These are phyloP conservation scores for Skeletonema menzelii DNA, from an alignment of 108 stramenopile genomes.

Conservation along the genomic window DNA sequence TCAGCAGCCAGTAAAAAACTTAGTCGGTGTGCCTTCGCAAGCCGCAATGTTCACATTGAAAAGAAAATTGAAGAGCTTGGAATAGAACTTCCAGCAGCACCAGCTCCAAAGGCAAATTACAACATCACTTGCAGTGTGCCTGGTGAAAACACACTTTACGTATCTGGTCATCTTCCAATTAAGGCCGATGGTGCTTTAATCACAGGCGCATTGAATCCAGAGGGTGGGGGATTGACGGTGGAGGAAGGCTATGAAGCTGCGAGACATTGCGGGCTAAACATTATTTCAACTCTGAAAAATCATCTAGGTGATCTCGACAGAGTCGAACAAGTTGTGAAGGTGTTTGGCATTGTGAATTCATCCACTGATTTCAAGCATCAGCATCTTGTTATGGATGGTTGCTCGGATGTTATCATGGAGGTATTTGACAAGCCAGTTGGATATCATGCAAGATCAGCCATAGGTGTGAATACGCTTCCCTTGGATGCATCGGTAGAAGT, in stretches of 20 bases:
- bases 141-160: constrained; percentile 69
- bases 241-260: constrained; percentile 92
- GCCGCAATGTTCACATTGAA: constrained; percentile 65
- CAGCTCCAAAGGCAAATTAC: constrained; percentile 88
- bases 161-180: constrained; percentile 87
- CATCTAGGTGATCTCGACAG: constrained; percentile 85
- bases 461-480: constrained; percentile 81
- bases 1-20: not conserved
- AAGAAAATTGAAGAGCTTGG: constrained; percentile 69
- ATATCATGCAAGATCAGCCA: constrained; percentile 85
- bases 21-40: not conserved
- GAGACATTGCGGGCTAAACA: constrained; percentile 78
- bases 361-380: constrained; percentile 79
- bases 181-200: constrained; percentile 72
- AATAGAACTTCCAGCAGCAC: constrained; percentile 74
- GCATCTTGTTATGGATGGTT: constrained; percentile 87
- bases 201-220: constrained; percentile 78
- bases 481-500: constrained; percentile 83
- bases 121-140: constrained; percentile 63
- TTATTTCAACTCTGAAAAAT: constrained; percentile 79
- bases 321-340: constrained; percentile 81
- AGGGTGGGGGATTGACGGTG: constrained; percentile 55
- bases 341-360: constrained; percentile 90
- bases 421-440: constrained; percentile 79
- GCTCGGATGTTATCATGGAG: constrained; percentile 82